Conservation (phyloP, 2,329 filamentous ascomycete genomes). For the Xylaria sp. region DNA sequence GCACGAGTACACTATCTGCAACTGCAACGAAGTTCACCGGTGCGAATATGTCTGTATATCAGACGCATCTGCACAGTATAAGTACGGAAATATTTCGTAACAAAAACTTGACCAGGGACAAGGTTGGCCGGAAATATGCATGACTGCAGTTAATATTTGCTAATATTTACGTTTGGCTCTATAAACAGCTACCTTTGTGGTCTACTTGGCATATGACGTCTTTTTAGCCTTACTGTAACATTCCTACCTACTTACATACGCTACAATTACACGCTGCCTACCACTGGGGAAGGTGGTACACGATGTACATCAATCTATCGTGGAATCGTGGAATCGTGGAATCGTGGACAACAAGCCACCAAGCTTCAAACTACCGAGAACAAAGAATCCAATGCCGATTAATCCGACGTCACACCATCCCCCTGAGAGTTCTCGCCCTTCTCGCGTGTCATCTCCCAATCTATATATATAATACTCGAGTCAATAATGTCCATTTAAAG, state of each 20-base stretch:
- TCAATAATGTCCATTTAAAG: no score
- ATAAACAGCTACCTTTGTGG: not conserved
- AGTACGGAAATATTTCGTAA: slow-evolving; percentile 37
- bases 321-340: not conserved
- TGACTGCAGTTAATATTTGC: slow-evolving; percentile 21
- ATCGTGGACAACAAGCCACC: not conserved
- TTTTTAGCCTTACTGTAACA: not conserved
- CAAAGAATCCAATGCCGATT: not conserved
- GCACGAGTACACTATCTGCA: not conserved
- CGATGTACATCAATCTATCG: no score
- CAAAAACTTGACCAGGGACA: slow-evolving; percentile 31
- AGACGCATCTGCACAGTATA: not conserved
- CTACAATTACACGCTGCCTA: no score
- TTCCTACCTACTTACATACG: no score
- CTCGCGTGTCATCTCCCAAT: slow-evolving; percentile 52
- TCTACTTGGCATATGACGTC: not conserved
- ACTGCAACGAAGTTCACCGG: no score
- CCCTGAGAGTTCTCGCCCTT: slow-evolving; percentile 49
- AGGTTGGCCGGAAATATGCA: slow-evolving; percentile 5
- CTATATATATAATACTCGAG: no score
- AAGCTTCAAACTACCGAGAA: not conserved
- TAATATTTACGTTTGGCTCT: slow-evolving; percentile 32
- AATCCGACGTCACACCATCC: slow-evolving; percentile 42
- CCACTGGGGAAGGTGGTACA: no score
- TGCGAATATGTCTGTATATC: no score